A percentile compares a stretch with the other conserved stretches of the same genome.
These are phyloP conservation scores for Trichoderma asperelloides DNA, from an alignment of 495 filamentous ascomycete species.

Conservation along the genomic window DNA sequence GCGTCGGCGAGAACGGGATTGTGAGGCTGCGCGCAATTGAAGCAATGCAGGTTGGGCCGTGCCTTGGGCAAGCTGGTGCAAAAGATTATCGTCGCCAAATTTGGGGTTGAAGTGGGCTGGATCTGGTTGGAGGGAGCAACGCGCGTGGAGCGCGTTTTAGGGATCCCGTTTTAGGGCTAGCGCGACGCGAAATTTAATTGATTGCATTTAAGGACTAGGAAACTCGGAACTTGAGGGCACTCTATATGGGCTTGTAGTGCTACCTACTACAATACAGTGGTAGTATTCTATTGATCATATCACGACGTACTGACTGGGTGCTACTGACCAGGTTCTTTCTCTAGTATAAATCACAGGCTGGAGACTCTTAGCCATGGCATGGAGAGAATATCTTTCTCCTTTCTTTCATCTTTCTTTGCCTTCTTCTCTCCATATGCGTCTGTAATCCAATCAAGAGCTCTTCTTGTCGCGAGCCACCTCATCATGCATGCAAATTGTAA, in stretches of 20 bases:
- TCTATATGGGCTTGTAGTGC: neutral
- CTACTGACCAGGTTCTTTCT: no score
- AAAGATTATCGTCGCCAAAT: neutral
- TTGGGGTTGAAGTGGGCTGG: neutral
- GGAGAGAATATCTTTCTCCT: no score
- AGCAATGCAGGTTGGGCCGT: neutral
- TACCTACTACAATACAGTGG: no score
- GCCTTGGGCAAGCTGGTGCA: neutral
- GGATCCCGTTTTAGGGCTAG: neutral
- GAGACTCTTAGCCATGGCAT: no score
- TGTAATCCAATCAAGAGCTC: no score
- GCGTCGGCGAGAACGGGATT: neutral
- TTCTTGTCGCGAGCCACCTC: no score
- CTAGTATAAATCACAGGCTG: no score
- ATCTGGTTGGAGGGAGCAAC: neutral
- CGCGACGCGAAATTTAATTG: conserved; percentile 8
- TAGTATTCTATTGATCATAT: no score
- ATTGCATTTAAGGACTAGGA: neutral
- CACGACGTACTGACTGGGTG: no score
- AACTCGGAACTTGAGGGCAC: neutral
- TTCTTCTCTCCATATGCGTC: no score
- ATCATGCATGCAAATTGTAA: no score
- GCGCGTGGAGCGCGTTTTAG: neutral
- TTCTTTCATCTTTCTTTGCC: no score
- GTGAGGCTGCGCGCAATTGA: neutral